A percentile compares a stretch with the other conserved stretches of the same genome.
Evolutionary conservation across 208 protist species (phyloP).

Genomic region (Porcisia hertigi): DNA sequence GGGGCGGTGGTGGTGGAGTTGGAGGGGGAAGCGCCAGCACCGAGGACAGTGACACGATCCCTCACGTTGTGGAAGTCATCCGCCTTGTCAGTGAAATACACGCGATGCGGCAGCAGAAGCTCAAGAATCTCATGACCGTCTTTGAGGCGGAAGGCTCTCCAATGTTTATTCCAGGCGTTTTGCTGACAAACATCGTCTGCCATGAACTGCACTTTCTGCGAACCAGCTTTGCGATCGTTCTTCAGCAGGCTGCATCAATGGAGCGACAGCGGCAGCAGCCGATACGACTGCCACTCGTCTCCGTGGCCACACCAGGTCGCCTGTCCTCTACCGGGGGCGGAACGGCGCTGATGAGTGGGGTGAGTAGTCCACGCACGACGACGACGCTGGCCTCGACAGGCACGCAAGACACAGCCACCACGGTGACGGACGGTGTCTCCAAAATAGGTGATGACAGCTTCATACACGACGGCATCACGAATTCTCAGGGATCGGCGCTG

Average conservation of each 20-base stretch:
- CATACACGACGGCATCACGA: constrained; percentile 13
- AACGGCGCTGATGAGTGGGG: constrained; percentile 2
- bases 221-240: constrained; percentile 67
- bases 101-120: constrained; percentile 73
- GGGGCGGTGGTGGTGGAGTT: constrained; percentile 20
- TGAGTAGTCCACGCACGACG: constrained; percentile 23
- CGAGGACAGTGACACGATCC: constrained; percentile 52
- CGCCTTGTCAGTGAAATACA: constrained; percentile 80
- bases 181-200: constrained; percentile 85
- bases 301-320: constrained; percentile 7
- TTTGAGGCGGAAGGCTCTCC: constrained; percentile 73
- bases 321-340: constrained; percentile 10
- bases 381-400: constrained; percentile 9
- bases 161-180: constrained; percentile 85
- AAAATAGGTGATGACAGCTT: constrained; percentile 13
- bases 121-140: constrained; percentile 78
- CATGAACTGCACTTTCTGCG: constrained; percentile 83
- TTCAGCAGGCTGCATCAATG: constrained; percentile 71
- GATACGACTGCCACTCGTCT: constrained; percentile 27
- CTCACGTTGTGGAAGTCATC: constrained; percentile 64
- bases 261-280: constrained; percentile 46
- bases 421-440: constrained; percentile 7
- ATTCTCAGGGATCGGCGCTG: constrained; percentile 29
- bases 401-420: not conserved
- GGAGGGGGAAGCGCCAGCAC: constrained; percentile 12